A percentile compares a stretch with the other conserved stretches of the same genome.
Evolutionary conservation across 768 basidiomycete species (phyloP).

Genomic region (Artomyces pyxidatus): DNA sequence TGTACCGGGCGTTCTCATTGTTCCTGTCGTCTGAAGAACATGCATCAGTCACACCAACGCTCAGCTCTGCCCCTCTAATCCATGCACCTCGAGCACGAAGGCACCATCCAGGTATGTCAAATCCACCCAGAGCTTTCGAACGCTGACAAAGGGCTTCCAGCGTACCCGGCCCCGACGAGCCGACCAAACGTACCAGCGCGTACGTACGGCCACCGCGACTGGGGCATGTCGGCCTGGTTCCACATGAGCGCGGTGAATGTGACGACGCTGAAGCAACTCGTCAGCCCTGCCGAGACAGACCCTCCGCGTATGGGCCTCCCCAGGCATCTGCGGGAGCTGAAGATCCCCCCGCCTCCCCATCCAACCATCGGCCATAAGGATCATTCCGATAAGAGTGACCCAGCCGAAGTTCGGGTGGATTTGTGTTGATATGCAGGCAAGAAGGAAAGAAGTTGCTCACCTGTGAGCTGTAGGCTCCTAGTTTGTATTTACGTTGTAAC

Average conservation of each 20-base stretch:
- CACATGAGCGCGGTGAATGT: conserved; percentile 12
- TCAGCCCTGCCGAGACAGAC: background rate
- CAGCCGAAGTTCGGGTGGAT: no score
- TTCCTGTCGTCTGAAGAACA: background rate
- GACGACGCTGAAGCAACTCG: conserved; percentile 3
- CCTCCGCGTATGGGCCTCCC: background rate
- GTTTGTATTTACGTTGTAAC: no score
- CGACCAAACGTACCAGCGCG: conserved; percentile 12
- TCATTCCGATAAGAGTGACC: no score
- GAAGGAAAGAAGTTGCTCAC: no score
- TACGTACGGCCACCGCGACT: conserved; percentile 10
- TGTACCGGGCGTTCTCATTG: conserved; percentile 2
- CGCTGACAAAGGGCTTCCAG: conserved; percentile 5
- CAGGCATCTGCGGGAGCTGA: background rate
- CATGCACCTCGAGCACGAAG: background rate
- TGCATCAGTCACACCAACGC: background rate
- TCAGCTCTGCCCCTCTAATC: background rate
- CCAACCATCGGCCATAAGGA: no score
- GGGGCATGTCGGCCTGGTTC: conserved; percentile 15
- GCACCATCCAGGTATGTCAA: conserved; percentile 14
- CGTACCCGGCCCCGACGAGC: conserved; percentile 8
- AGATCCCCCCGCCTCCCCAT: background rate
- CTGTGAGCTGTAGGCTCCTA: no score
- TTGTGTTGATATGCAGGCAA: no score
- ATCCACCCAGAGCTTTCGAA: background rate